These are phyloP conservation scores for Ophiostoma novo-ulmi DNA, from an alignment of 2,329 filamentous ascomycete genomes.

Conservation along the genomic window DNA sequence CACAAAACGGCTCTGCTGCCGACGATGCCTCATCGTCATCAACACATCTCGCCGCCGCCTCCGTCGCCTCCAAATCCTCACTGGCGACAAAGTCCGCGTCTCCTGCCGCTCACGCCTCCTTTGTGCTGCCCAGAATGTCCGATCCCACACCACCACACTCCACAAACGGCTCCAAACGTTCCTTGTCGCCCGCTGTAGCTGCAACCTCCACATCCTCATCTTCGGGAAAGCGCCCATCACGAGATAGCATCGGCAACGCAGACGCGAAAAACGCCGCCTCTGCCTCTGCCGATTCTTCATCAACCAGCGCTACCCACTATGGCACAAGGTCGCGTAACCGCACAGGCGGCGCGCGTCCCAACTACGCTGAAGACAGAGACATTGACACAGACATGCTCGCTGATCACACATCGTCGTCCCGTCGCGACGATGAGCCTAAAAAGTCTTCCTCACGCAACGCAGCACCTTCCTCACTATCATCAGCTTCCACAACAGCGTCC, in stretches of 20 bases:
- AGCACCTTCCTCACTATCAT: slow-evolving; percentile 27
- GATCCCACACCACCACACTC: slow-evolving; percentile 28
- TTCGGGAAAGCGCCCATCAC: slow-evolving; percentile 42
- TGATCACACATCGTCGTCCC: slow-evolving; percentile 27
- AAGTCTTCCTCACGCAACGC: slow-evolving; percentile 40
- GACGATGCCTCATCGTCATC: slow-evolving; percentile 17
- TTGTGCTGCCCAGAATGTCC: slow-evolving; percentile 34
- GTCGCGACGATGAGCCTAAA: slow-evolving; percentile 53
- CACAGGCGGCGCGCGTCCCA: slow-evolving; percentile 70
- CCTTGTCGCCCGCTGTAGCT: slow-evolving; percentile 18
- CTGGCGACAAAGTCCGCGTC: slow-evolving; percentile 20
- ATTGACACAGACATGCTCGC: slow-evolving; percentile 73
- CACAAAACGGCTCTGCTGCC: slow-evolving; percentile 18
- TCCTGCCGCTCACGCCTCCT: slow-evolving; percentile 26
- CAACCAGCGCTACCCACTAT: slow-evolving; percentile 62
- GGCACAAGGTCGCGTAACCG: slow-evolving; percentile 92
- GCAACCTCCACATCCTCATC: slow-evolving; percentile 35
- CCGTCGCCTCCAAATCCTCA: slow-evolving; percentile 19
- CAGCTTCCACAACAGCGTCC: slow-evolving; percentile 9
- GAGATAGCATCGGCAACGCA: slow-evolving; percentile 36
- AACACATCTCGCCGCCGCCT: not conserved
- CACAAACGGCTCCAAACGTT: slow-evolving; percentile 12
- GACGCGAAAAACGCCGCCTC: slow-evolving; percentile 12
- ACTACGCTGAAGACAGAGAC: slow-evolving; percentile 93
- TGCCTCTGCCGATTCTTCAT: slow-evolving; percentile 3